phyloP scores from a whole-genome alignment of 768 basidiomycete genomes.

The Ramaria rubella region DNA sequence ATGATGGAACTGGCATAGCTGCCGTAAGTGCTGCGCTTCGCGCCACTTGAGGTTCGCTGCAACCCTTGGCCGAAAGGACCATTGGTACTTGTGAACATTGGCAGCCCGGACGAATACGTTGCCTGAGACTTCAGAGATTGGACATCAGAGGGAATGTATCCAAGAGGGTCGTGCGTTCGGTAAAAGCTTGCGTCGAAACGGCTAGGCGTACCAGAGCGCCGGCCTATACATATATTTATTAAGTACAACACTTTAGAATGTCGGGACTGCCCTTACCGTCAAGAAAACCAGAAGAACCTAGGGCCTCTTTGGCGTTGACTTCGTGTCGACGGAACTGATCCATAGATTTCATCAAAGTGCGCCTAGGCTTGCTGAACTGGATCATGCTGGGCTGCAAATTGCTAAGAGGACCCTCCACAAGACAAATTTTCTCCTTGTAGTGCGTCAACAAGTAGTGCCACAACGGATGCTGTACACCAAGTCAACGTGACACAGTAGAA shows the following conservation, averaged over 20 bases:
- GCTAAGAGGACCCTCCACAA: conserved; percentile 94
- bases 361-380: conserved; percentile 96
- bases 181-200: conserved; percentile 96
- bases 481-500: conserved; percentile 6
- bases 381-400: conserved; percentile 99
- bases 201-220: conserved; percentile 83
- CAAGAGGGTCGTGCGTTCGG: conserved; percentile 87
- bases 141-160: conserved; percentile 91
- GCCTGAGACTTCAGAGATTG: conserved; percentile 97
- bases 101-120: conserved; percentile 87
- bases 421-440: conserved; percentile 90
- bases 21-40: conserved; percentile 70
- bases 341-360: conserved; percentile 82
- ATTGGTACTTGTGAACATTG: conserved; percentile 63
- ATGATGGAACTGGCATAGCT: conserved; percentile 76
- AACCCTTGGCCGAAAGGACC: conserved; percentile 65
- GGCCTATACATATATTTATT: conserved; percentile 28
- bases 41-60: conserved; percentile 55
- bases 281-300: conserved; percentile 34
- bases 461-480: conserved; percentile 71
- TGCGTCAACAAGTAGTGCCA: conserved; percentile 99
- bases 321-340: conserved; percentile 93
- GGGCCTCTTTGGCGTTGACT: conserved; percentile 79
- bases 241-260: conserved; percentile 3
- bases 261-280: conserved; percentile 40